Conservation (phyloP, 805 yeast species). For the Zygoascus tannicola region DNA sequence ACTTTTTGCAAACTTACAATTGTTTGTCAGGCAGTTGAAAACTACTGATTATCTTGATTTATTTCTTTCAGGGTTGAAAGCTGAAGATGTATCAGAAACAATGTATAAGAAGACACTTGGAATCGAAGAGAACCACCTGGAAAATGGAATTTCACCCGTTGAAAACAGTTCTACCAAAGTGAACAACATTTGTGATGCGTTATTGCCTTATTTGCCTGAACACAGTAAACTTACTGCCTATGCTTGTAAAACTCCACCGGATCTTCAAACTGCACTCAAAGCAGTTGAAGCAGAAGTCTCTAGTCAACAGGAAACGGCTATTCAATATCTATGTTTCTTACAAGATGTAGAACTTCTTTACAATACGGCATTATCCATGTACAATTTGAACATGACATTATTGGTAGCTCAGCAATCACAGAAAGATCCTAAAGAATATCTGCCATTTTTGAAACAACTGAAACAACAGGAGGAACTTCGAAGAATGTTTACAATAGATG, state of each 20-base stretch:
- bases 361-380: slow-evolving; percentile 67
- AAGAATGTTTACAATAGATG: slow-evolving; percentile 69
- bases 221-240: slow-evolving; percentile 83
- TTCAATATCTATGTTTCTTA: slow-evolving; percentile 80
- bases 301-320: slow-evolving; percentile 46
- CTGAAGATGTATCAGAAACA: slow-evolving; percentile 74
- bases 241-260: slow-evolving; percentile 87
- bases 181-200: slow-evolving; percentile 65
- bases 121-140: slow-evolving; percentile 9
- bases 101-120: slow-evolving; percentile 69
- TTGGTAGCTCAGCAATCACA: slow-evolving; percentile 92
- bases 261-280: slow-evolving; percentile 60
- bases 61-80: slow-evolving; percentile 75
- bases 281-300: slow-evolving; percentile 49
- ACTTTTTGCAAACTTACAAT: slow-evolving; percentile 54
- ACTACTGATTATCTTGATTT: slow-evolving; percentile 72
- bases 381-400: slow-evolving; percentile 72
- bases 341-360: slow-evolving; percentile 83
- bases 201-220: slow-evolving; percentile 47
- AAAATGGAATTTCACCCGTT: slow-evolving; percentile 1
- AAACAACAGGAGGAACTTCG: slow-evolving; percentile 59
- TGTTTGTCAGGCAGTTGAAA: slow-evolving; percentile 60
- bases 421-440: slow-evolving; percentile 93
- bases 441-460: slow-evolving; percentile 80
- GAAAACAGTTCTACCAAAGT: slow-evolving; percentile 34